Evolutionary conservation across 176 grass and related monocot species (phyloP).

Genomic region (Panicum miliaceum): DNA sequence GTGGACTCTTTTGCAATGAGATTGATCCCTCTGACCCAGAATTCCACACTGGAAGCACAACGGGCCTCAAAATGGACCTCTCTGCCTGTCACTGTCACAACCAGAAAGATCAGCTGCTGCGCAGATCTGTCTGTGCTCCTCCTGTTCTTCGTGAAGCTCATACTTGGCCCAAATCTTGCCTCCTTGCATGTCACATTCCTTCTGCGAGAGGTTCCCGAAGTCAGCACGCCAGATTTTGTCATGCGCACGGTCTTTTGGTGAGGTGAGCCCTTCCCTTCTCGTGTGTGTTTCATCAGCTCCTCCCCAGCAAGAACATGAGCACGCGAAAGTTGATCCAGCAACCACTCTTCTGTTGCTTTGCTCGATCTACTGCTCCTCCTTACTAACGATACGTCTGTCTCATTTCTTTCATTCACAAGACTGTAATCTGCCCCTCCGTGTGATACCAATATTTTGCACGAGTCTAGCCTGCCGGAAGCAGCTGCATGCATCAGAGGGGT

Average conservation of each 20-base stretch:
- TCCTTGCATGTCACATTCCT: conserved; percentile 67
- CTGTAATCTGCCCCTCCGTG: conserved; percentile 53
- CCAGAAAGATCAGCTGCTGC: conserved; percentile 48
- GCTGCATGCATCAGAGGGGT: conserved; percentile 63
- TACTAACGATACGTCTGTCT: conserved; percentile 57
- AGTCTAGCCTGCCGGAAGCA: conserved; percentile 44
- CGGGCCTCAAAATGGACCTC: conserved; percentile 63
- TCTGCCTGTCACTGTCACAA: conserved; percentile 52
- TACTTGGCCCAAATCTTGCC: conserved; percentile 53
- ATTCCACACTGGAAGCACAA: conserved; percentile 38
- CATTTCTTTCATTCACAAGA: conserved; percentile 46
- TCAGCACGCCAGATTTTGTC: conserved; percentile 59
- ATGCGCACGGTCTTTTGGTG: conserved; percentile 54
- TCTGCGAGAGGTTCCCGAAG: conserved; percentile 54
- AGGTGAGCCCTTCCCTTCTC: conserved; percentile 47
- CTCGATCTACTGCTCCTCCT: conserved; percentile 47
- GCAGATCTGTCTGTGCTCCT: conserved; percentile 16
- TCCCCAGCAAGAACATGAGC: conserved; percentile 54
- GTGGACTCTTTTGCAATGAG: conserved; percentile 44
- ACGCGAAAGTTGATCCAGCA: conserved; percentile 54
- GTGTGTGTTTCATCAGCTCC: conserved; percentile 62
- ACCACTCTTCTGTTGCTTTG: conserved; percentile 51
- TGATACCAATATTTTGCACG: conserved; percentile 58
- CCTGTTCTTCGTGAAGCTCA: conserved; percentile 50
- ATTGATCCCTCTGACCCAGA: conserved; percentile 73